Base-by-base conservation (phyloP, 352 stramenopile species). In the Globisporangium orthogonon region DNA sequence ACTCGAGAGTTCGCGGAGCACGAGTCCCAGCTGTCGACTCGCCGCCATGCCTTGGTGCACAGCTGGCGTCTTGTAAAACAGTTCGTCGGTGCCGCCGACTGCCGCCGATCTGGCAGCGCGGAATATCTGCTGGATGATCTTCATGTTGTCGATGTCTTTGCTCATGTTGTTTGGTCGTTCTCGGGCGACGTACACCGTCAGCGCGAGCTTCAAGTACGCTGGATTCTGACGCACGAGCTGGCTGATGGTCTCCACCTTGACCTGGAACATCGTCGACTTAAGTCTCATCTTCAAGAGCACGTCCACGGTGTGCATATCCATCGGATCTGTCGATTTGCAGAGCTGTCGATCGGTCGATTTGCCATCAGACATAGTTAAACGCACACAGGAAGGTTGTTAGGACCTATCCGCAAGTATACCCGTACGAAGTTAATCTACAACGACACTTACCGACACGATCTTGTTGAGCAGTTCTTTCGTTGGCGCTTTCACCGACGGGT, bases 91-190 rank as follows among this genome's bases (percentile, higher is more conserved):
- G n/a, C 57, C 46, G 35, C 61, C 68, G 35, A 37, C 41, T 41
- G 50, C 41, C 46, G 53, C 23, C n/a, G 50, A 69, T 15, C 81
- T 75, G 0, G 76, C 82, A 3, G 85, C 80, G 17, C 81, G 75
- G 48, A 95, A 92, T 30, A 95, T 91, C 46, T 93, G 85, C 63
- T 92, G 85, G 10, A 95, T 73, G 71, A 95, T 91, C 60, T 95
- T 95, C 57, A 95, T 89, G 61, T 95, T 95, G 71, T 95, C 85
- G 4, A 93, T 77, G 43, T 95, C 85, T 60, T 89, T 81, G 28
- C 83, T 79, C 67, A 92, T 86, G 46, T 89, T 91, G 66, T 89
- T 92, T 6, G 83, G 78, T 2, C 85, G 73, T 39, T 95, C 83
- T 17, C 81, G 76, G 14, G 68, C 73, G 54, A 95, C 85, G 55